These are phyloP conservation scores for Yamadazyma sp. DNA, from an alignment of 805 yeast genomes.

Conservation along the genomic window DNA sequence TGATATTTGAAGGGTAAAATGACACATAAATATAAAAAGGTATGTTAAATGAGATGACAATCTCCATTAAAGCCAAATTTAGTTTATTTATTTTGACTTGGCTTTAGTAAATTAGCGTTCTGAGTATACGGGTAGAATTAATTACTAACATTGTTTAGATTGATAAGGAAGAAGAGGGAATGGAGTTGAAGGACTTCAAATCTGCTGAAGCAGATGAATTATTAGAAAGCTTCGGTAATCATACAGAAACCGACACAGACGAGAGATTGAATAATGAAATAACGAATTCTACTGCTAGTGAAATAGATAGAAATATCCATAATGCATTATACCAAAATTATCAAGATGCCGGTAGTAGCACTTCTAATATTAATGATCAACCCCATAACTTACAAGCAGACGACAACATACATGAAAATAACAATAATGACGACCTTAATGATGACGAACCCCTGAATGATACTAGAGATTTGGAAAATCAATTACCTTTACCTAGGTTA, in stretches of 20 bases:
- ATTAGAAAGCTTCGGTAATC: not conserved
- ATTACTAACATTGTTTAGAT: conserved; percentile 7
- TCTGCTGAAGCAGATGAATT: not conserved
- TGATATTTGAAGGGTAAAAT: not conserved
- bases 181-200: conserved; percentile 5
- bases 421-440: not conserved
- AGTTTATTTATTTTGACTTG: not conserved
- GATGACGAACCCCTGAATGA: not conserved
- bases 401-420: not conserved
- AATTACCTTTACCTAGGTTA: conserved; percentile 16
- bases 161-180: conserved; percentile 4
- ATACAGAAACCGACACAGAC: not conserved
- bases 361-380: conserved; percentile 12
- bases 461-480: conserved; percentile 25
- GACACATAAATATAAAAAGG: not conserved
- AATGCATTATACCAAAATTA: conserved; percentile 8
- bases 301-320: conserved; percentile 18
- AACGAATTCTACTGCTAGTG: conserved; percentile 10
- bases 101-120: conserved; percentile 10
- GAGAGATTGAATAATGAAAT: conserved; percentile 3
- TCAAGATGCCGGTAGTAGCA: conserved; percentile 14
- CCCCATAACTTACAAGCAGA: too few species aligned
- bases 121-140: too few species aligned
- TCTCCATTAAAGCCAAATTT: not conserved
- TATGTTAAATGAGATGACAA: not conserved